Conservation (phyloP, 768 basidiomycete genomes). For the Strobilomyces echinocephalus region DNA sequence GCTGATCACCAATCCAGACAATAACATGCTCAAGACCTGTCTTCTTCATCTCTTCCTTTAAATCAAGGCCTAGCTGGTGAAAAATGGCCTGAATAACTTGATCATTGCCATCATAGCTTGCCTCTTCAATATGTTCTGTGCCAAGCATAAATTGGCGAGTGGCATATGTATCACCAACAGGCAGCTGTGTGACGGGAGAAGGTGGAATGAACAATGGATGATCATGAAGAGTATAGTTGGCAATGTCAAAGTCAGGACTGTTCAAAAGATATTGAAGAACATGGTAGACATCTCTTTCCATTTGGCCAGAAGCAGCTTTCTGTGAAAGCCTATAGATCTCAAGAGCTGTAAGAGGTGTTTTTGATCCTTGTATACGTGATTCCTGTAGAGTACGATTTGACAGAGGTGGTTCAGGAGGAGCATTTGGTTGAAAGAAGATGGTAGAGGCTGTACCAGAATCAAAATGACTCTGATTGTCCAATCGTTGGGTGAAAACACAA, state of each 20-base stretch:
- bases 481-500: conserved; percentile 33
- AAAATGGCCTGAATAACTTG: conserved; percentile 15
- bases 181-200: conserved; percentile 23
- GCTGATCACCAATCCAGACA: conserved; percentile 34
- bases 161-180: conserved; percentile 22
- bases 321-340: no score
- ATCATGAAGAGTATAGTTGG: conserved; percentile 21
- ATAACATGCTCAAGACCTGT: conserved; percentile 23
- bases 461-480: conserved; percentile 35
- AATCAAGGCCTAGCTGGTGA: conserved; percentile 12
- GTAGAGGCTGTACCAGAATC: conserved; percentile 35
- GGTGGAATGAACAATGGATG: conserved; percentile 15
- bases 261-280: conserved; percentile 28
- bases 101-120: conserved; percentile 37
- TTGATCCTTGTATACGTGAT: no score
- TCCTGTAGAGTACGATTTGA: no score
- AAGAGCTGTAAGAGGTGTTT: no score
- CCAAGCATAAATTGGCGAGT: conserved; percentile 35
- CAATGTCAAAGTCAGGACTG: conserved; percentile 28
- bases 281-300: background rate
- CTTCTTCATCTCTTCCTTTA: conserved; percentile 18
- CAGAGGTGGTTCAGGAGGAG: conserved; percentile 11
- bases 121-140: conserved; percentile 34
- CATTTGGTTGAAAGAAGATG: conserved; percentile 27
- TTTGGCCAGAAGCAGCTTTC: no score